phyloP scores from a whole-genome alignment of 140 eudicot species.

The Flaveria floridana region DNA sequence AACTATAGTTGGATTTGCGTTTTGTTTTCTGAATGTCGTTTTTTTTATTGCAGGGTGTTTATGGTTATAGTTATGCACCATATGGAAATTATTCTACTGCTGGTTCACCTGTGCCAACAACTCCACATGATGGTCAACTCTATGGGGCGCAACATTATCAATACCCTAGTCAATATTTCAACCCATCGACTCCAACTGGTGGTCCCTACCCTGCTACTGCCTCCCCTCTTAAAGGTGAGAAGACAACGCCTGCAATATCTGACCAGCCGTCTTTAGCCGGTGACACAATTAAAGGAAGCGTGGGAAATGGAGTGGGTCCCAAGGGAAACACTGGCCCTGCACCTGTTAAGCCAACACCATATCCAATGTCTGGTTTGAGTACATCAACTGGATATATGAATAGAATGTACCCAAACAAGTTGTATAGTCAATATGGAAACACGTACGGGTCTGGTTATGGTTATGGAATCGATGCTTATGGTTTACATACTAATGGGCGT shows the following conservation, averaged over 20 bases:
- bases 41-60: conserved; percentile 47
- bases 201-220: conserved; percentile 22
- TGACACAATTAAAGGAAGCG: conserved; percentile 42
- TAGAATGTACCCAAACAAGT: conserved; percentile 53
- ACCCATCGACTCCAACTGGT: conserved; percentile 41
- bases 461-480: conserved; percentile 50
- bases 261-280: conserved; percentile 38
- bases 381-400: conserved; percentile 45
- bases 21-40: background rate
- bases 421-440: conserved; percentile 62
- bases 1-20: background rate
- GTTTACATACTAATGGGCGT: conserved; percentile 25
- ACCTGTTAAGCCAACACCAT: conserved; percentile 33
- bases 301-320: conserved; percentile 32
- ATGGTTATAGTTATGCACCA: conserved; percentile 61
- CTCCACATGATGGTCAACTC: conserved; percentile 64
- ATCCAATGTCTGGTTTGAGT: conserved; percentile 43
- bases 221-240: conserved; percentile 48
- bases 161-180: conserved; percentile 55
- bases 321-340: conserved; percentile 49
- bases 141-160: conserved; percentile 71
- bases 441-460: conserved; percentile 51
- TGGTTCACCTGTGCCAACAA: conserved; percentile 38
- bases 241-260: conserved; percentile 29
- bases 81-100: conserved; percentile 57